Percentiles rank a stretch among this genome's conserved stretches.
phyloP scores from a whole-genome alignment of 2,329 filamentous ascomycete species.

The Claviceps paspali region DNA sequence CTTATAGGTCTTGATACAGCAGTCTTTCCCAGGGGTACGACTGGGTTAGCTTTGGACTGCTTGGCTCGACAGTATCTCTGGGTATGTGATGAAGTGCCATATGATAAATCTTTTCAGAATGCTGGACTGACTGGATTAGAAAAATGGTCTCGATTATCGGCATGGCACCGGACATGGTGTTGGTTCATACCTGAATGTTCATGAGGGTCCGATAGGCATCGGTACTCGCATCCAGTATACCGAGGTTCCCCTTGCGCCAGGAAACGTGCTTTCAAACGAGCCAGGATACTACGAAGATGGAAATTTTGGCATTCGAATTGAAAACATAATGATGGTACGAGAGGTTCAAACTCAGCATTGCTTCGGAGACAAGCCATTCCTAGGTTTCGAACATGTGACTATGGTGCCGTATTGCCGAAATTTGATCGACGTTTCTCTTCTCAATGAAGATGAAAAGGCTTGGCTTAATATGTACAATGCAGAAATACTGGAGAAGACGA shows the following conservation, averaged over 20 bases:
- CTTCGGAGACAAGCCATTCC: constrained; percentile 86
- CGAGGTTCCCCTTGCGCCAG: constrained; percentile 76
- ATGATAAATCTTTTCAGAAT: neutral
- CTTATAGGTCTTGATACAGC: constrained; percentile 77
- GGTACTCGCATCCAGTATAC: constrained; percentile 83
- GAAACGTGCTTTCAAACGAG: constrained; percentile 92
- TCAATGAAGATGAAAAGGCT: constrained; percentile 59
- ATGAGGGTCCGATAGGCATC: constrained; percentile 93
- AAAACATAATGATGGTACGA: constrained; percentile 85
- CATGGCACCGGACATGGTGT: constrained; percentile 95
- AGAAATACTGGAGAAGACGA: constrained; percentile 71
- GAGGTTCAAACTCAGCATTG: constrained; percentile 76
- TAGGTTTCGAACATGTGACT: constrained; percentile 93
- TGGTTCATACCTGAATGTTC: constrained; percentile 89
- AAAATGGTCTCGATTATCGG: constrained; percentile 75
- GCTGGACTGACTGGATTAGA: constrained; percentile 10
- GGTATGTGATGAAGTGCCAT: constrained; percentile 32
- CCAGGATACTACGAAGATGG: constrained; percentile 97
- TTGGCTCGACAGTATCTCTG: constrained; percentile 85
- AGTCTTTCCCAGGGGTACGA: constrained; percentile 89
- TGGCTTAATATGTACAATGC: constrained; percentile 82
- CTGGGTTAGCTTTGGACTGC: constrained; percentile 77
- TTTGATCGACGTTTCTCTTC: constrained; percentile 58
- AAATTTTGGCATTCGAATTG: constrained; percentile 85
- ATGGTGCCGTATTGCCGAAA: constrained; percentile 92